Evolutionary conservation across 176 grass and related monocot species (phyloP).

Genomic region (Bromus sterilis): DNA sequence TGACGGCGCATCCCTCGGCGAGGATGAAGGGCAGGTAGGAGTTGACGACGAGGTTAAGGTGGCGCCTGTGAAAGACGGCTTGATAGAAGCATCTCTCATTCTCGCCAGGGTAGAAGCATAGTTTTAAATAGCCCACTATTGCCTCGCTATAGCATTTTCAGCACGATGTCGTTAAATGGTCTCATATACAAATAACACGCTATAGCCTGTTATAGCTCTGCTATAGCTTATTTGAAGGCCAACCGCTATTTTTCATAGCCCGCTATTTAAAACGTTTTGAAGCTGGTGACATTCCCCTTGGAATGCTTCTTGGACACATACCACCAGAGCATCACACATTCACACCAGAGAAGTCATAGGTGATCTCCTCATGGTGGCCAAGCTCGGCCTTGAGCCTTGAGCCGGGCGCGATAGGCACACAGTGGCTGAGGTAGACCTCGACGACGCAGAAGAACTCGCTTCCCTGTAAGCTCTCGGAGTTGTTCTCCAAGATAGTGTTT

Average conservation of each 20-base stretch:
- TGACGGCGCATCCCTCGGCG: not conserved
- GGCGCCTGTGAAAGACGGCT: slow-evolving; percentile 20
- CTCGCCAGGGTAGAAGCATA: not conserved
- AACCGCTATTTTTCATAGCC: too few relatives aligned
- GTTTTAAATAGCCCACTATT: too few relatives aligned
- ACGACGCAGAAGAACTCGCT: slow-evolving; percentile 34
- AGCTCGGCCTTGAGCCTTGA: slow-evolving; percentile 55
- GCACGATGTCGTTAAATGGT: too few relatives aligned
- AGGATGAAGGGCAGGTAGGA: slow-evolving; percentile 15
- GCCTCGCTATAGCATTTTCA: too few relatives aligned
- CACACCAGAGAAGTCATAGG: slow-evolving; percentile 27
- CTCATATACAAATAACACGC: too few relatives aligned
- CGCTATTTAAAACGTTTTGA: too few relatives aligned
- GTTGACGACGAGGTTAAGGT: not conserved
- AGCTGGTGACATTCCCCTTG: not conserved
- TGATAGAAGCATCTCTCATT: not conserved
- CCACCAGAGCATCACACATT: slow-evolving; percentile 18
- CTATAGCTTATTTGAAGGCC: too few relatives aligned
- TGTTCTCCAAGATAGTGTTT: slow-evolving; percentile 47
- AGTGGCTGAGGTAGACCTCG: slow-evolving; percentile 54
- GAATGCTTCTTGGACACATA: not conserved
- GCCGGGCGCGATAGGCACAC: slow-evolving; percentile 30
- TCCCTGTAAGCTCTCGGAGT: slow-evolving; percentile 15
- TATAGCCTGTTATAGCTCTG: too few relatives aligned
- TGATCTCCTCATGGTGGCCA: slow-evolving; percentile 43